Evolutionary conservation across 1,284 basidiomycete species (phyloP), one percentile per base, ranked within the genome.

Genomic region (Malassezia sp.): DNA sequence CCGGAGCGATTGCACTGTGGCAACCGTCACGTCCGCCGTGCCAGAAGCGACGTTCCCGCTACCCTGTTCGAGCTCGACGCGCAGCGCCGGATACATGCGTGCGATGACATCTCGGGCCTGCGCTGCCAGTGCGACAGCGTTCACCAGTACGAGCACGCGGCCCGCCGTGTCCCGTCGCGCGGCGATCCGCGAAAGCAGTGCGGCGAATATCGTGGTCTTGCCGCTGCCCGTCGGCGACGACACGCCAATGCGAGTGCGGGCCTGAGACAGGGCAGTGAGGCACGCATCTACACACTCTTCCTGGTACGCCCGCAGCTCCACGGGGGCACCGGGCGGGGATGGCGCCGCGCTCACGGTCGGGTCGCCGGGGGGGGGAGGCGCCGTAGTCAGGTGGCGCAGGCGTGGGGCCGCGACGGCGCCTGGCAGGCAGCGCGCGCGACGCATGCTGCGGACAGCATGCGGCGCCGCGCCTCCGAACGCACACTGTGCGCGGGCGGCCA

Each of bases 1-100:
- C 12, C 80, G 74, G 3, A 95, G 74, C 0, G 87, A 91, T 71
- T 95, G 90, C 63, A 87, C 89, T 2, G 89, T 95, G 4, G 88
- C 90, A 28, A 93, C 79, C 0, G 90, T 54, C 80, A 95, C 79
- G 64, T 96, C 87, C 22, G 90, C 88, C 6, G 67, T 47, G 1
- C 90, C 91, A 20, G 79, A 79, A 1, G 89, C 88, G 35, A 74
- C 76, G 56, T 85, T 76, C 60, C 80, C 82, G 11, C 64, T 60
- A 3, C 87, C 86, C 72, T 96, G 91, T 70, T 96, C 91, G 39
- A 96, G 83, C 70, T 95, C 90, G 7, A 96, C 82, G 8, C 71
- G 76, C 77, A 84, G 82, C 5, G 78, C 66, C 0, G 88, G 85
- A 55, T 83, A 80, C 21, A 85, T 72, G 20, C 72, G 71, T 52